Base-by-base conservation (phyloP, 176 grass and related monocot genomes). In the Pharus latifolius region DNA sequence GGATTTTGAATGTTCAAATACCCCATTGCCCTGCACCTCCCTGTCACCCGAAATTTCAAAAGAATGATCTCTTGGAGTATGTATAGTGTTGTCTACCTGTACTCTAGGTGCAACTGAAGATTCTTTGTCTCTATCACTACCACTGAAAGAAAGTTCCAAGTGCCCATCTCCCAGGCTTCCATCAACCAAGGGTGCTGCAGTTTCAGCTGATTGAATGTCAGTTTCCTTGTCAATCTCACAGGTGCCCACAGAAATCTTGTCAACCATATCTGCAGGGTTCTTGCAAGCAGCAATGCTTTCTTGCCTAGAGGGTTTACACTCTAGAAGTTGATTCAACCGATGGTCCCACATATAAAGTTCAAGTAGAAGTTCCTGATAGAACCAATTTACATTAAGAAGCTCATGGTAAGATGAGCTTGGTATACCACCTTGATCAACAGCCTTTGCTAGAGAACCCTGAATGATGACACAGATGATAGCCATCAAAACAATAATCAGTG, bases 331-430 rank as follows among this genome's bases (percentile, higher is more conserved):
- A 69, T 86, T 67, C 64, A 99, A 59, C 49, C 96, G 90, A 67
- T 14, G 57, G 76, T 99, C 96, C 96, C 96, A 99, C 60, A 91
- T 61, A 80, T 94, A 94, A 53, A 83, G 83, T 69, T 83, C 49
- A 51, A 99, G 82, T 70, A 94, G 75, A 58, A 94, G 76, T 35
- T 99, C 87, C 84, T 95, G 87, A 52, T 99, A 86, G 65, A 79
- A 76, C 96, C 82, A 91, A 78, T 91, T 88, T 75, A 99, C 60
- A 73, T 62, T 68, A 77, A 91, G 73, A 79, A 94, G 42, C 48
- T 91, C 96, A 66, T 78, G 49, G 53, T 61, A 59, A 71, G 72
- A 57, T 9, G 61, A 65, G 3, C 74, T 74, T 19, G 64, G 50
- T 52, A 32, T 82, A 28, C 80, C 82, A 75, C 82, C 73, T 47